These are phyloP conservation scores for Clarireedia monteithiana DNA, from an alignment of 2,329 filamentous ascomycete genomes.

Conservation along the genomic window DNA sequence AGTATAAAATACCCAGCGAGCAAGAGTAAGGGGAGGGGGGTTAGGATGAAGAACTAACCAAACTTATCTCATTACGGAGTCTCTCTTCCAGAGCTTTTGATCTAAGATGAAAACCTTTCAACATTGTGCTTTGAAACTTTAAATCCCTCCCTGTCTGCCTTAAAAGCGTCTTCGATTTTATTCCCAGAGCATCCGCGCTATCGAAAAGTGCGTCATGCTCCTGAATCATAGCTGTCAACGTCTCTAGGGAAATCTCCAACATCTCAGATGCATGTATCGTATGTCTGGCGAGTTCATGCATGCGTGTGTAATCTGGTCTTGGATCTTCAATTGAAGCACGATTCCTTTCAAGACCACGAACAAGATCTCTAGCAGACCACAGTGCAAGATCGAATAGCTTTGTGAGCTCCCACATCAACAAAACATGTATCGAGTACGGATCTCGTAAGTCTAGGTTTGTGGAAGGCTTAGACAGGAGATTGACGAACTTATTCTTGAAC, in stretches of 20 bases:
- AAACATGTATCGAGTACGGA: background rate
- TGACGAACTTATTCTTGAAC: background rate
- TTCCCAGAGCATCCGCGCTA: background rate
- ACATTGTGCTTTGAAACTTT: background rate
- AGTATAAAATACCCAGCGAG: background rate
- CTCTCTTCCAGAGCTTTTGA: slow-evolving; percentile 3
- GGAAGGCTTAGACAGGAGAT: background rate
- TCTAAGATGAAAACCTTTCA: slow-evolving; percentile 1
- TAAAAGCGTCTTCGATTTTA: background rate
- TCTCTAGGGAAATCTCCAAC: slow-evolving; percentile 1
- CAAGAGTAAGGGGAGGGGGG: background rate
- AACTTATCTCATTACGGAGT: slow-evolving; percentile 3
- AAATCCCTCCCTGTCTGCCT: background rate
- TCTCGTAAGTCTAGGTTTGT: background rate
- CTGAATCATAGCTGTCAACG: background rate
- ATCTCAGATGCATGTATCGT: slow-evolving; percentile 1
- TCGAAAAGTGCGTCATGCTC: background rate
- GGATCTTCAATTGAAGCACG: background rate
- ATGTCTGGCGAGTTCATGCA: slow-evolving; percentile 5
- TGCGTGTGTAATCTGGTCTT: background rate
- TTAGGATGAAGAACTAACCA: background rate
- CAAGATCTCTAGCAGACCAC: background rate
- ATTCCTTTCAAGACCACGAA: slow-evolving; percentile 2
- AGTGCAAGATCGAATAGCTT: slow-evolving; percentile 1
- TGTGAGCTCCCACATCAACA: slow-evolving; percentile 1